phyloP scores from a whole-genome alignment of 352 stramenopile species.

The Phytopythium delawarense region DNA sequence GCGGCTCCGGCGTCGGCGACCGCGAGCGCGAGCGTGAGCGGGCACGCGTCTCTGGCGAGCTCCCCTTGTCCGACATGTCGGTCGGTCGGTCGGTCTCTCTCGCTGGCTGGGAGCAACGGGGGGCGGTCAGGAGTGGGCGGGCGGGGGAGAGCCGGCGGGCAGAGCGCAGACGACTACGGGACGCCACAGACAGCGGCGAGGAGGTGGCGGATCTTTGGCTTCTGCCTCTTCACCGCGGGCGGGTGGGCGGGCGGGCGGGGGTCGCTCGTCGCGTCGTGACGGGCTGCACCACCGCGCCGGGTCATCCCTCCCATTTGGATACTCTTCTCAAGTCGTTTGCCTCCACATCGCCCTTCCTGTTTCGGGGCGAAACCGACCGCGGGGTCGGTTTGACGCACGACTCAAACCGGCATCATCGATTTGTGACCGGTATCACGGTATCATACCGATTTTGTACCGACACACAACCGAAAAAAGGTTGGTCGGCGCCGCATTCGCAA shows the following conservation, averaged over 20 bases:
- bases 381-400: background rate
- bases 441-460: conserved; percentile 6
- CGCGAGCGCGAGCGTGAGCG: conserved; percentile 9
- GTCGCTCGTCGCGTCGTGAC: conserved; percentile 4
- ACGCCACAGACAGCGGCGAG: background rate
- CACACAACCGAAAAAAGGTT: background rate
- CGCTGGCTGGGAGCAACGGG: background rate
- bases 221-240: background rate
- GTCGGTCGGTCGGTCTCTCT: background rate
- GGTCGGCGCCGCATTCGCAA: background rate
- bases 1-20: conserved; percentile 17
- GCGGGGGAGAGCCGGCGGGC: background rate
- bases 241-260: background rate
- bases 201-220: conserved; percentile 5
- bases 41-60: conserved; percentile 22
- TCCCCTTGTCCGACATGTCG: conserved; percentile 33
- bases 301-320: conserved; percentile 16
- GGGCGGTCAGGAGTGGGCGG: background rate
- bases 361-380: conserved; percentile 1
- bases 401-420: background rate
- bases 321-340: background rate
- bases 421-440: conserved; percentile 7
- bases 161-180: too few relatives aligned
- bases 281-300: background rate
- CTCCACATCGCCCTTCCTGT: conserved; percentile 12